Evolutionary conservation across 176 grass and related monocot species (phyloP).

Genomic region (Triticum dicoccoides): DNA sequence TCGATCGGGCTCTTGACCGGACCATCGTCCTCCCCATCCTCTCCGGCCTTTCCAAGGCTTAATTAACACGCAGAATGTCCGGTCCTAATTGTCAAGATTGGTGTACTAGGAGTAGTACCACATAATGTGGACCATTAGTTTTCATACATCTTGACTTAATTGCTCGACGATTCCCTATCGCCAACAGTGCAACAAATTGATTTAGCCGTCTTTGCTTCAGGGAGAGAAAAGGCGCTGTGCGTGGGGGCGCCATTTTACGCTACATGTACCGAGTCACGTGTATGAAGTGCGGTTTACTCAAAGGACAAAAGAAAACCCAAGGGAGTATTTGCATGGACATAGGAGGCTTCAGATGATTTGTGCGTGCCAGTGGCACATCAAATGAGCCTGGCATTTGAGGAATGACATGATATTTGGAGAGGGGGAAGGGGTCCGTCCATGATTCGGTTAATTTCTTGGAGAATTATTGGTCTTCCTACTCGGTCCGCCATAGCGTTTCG

Average conservation of each 20-base stretch:
- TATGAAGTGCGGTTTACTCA: conserved; percentile 23
- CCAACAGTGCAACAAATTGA: background rate
- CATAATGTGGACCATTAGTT: background rate
- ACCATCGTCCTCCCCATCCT: background rate
- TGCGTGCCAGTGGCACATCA: background rate
- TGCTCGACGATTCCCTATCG: background rate
- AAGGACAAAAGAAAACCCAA: background rate
- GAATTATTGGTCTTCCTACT: no score
- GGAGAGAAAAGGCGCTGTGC: background rate
- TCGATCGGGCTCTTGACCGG: conserved; percentile 5
- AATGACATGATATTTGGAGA: no score
- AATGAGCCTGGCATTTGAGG: no score
- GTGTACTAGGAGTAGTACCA: background rate
- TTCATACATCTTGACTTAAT: background rate
- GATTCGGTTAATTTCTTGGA: no score
- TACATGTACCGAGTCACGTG: background rate
- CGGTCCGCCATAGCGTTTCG: no score
- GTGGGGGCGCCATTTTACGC: background rate
- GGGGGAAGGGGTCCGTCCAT: no score
- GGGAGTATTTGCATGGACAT: background rate
- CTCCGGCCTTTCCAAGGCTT: conserved; percentile 22
- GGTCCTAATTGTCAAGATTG: background rate
- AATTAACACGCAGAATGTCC: conserved; percentile 32
- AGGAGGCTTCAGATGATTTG: background rate
- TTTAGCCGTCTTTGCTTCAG: background rate